phyloP scores from a whole-genome alignment of 108 stramenopile species.

The Stephanodiscus triporus region DNA sequence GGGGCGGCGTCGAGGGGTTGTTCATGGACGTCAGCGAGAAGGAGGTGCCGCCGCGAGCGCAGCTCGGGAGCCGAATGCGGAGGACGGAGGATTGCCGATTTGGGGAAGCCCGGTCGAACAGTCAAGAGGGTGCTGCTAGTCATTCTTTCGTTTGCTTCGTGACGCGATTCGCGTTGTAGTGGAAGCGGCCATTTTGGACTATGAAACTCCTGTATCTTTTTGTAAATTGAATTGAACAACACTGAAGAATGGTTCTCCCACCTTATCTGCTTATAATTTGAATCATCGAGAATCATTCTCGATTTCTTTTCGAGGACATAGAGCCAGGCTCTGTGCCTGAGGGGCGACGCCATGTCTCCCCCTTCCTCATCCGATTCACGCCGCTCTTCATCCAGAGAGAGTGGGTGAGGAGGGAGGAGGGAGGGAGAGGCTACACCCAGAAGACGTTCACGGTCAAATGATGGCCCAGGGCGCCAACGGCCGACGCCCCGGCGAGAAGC shows the following conservation, averaged over 20 bases:
- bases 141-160: neutral
- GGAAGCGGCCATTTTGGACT: too few species aligned
- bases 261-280: too few species aligned
- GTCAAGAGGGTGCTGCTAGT: conserved; percentile 22
- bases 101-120: conserved; percentile 19
- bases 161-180: neutral
- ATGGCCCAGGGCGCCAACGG: conserved; percentile 76
- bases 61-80: conserved; percentile 19
- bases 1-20: conserved; percentile 59
- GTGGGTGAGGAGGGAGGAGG: too few species aligned
- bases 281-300: too few species aligned
- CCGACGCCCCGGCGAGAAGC: conserved; percentile 69
- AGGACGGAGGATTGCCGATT: conserved; percentile 39
- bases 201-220: neutral
- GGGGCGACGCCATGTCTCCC: neutral
- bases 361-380: neutral
- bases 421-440: conserved; percentile 63
- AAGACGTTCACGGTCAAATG: conserved; percentile 91
- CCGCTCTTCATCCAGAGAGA: too few species aligned
- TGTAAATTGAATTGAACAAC: too few species aligned
- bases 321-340: too few species aligned
- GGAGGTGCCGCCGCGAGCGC: conserved; percentile 41
- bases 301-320: too few species aligned
- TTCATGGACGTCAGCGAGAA: conserved; percentile 68
- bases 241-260: too few species aligned